These are phyloP conservation scores for Trichothecium sympodiale DNA, from an alignment of 2,329 filamentous ascomycete genomes.

Conservation along the genomic window DNA sequence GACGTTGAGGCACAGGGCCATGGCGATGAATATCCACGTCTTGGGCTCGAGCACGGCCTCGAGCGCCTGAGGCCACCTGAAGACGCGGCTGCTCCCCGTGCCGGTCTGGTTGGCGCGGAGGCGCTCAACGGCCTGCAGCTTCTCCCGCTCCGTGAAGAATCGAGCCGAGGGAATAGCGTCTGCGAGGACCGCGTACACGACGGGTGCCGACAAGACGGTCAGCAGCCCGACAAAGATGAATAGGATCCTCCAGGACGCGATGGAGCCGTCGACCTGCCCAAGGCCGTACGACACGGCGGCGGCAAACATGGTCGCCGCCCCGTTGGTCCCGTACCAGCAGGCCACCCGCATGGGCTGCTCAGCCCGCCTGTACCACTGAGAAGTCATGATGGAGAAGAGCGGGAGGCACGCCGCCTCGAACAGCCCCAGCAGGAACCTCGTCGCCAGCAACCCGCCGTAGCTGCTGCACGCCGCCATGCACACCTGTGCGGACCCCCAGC, in stretches of 20 bases:
- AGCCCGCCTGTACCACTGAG: constrained; percentile 33
- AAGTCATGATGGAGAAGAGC: constrained; percentile 33
- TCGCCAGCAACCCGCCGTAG: constrained; percentile 35
- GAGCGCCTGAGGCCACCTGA: constrained; percentile 54
- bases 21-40: constrained; percentile 47
- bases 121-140: constrained; percentile 56
- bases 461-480: constrained; percentile 34
- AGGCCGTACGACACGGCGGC: constrained; percentile 45
- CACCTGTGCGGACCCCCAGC: constrained; percentile 31
- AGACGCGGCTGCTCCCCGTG: constrained; percentile 55
- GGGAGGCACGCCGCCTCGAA: constrained; percentile 42
- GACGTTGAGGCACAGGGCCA: constrained; percentile 53
- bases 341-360: constrained; percentile 54
- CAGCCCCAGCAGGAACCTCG: constrained; percentile 35
- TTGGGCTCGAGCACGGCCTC: constrained; percentile 37
- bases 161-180: constrained; percentile 42
- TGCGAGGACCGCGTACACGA: constrained; percentile 50
- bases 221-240: constrained; percentile 52
- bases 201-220: constrained; percentile 44
- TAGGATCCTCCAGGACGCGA: constrained; percentile 33
- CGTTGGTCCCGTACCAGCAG: constrained; percentile 56
- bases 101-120: constrained; percentile 67
- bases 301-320: constrained; percentile 44
- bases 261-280: constrained; percentile 33
- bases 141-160: constrained; percentile 54